Percentiles rank a stretch among this genome's conserved stretches.
phyloP scores from a whole-genome alignment of 345 rosid species.

The Brassica incana region DNA sequence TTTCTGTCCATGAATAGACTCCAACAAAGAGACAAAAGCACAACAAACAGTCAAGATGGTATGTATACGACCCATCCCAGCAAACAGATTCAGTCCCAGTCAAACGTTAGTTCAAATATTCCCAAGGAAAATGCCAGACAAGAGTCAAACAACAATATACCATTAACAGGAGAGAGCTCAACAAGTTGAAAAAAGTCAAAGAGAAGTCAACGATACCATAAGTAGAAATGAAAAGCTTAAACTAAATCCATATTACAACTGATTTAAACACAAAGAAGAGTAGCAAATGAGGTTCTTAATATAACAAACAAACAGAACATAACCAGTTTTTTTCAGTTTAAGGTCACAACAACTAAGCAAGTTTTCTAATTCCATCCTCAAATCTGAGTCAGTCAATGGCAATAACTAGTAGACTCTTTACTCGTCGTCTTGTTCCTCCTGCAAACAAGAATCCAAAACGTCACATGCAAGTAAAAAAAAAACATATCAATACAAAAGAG shows the following conservation, averaged over 20 bases:
- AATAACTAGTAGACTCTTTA: conserved; percentile 25
- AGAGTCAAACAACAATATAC: conserved; percentile 6
- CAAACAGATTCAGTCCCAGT: background rate
- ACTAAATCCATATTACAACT: conserved; percentile 21
- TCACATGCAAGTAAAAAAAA: background rate
- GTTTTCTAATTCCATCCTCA: conserved; percentile 29
- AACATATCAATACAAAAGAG: background rate
- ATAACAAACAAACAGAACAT: conserved; percentile 33
- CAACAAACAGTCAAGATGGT: background rate
- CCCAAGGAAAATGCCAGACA: background rate
- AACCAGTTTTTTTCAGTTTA: conserved; percentile 21
- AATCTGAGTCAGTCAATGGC: conserved; percentile 37
- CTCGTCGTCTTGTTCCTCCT: conserved; percentile 68
- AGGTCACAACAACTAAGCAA: conserved; percentile 23
- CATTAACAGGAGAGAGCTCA: background rate
- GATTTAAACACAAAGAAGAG: conserved; percentile 16
- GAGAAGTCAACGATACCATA: background rate
- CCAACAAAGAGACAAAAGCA: background rate
- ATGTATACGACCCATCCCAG: background rate
- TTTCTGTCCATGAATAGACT: background rate
- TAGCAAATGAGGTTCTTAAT: conserved; percentile 17
- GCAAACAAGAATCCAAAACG: background rate
- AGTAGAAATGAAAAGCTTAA: background rate
- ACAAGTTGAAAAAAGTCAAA: conserved; percentile 22
- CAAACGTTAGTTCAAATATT: background rate